Evolutionary conservation across 352 stramenopile species (phyloP).

Genomic region (Globisporangium carolinianum): DNA sequence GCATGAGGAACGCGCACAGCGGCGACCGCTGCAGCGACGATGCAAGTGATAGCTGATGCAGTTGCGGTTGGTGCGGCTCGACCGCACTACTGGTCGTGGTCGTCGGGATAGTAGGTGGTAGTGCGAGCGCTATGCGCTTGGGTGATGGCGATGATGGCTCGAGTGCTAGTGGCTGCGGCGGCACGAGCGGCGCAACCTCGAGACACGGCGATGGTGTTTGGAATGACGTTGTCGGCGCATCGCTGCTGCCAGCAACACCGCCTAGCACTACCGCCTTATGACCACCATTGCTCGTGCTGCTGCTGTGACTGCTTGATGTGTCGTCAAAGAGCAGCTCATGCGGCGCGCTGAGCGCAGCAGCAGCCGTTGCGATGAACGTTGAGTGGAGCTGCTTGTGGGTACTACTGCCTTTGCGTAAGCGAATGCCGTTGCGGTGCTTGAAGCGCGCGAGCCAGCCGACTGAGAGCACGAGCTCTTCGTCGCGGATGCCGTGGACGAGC

Average conservation of each 20-base stretch:
- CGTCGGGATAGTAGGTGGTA: background rate
- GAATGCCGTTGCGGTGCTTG: too few species aligned
- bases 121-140: background rate
- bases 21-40: background rate
- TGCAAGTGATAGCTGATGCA: background rate
- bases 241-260: too few species aligned
- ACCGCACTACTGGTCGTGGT: background rate
- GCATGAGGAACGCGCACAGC: background rate
- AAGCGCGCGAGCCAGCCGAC: slow-evolving; percentile 61
- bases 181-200: too few species aligned
- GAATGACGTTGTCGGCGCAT: too few species aligned
- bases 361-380: slow-evolving; percentile 7
- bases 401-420: background rate
- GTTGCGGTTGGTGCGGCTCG: too few species aligned
- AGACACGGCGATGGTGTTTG: too few species aligned
- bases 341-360: background rate
- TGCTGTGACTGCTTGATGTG: background rate
- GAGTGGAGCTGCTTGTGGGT: background rate
- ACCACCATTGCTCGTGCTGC: too few species aligned
- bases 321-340: slow-evolving; percentile 3
- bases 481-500: slow-evolving; percentile 49
- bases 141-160: background rate
- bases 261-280: too few species aligned
- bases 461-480: slow-evolving; percentile 63
- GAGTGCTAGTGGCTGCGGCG: background rate